Percentiles rank a stretch among this genome's conserved stretches.
phyloP scores from a whole-genome alignment of 768 basidiomycete genomes.

The Collybia sp. region DNA sequence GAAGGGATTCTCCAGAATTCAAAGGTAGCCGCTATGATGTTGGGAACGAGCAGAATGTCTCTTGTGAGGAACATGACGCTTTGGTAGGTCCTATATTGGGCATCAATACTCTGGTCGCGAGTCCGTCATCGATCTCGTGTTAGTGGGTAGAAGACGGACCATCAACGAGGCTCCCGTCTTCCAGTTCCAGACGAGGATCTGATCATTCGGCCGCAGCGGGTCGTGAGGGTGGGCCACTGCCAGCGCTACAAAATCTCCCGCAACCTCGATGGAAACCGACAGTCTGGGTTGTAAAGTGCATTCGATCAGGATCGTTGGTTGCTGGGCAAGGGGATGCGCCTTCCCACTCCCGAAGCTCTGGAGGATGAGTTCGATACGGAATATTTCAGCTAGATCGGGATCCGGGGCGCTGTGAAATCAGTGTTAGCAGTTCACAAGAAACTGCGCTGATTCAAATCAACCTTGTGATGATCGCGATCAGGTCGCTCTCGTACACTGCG shows the following conservation, averaged over 20 bases:
- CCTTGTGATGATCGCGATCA: constrained; percentile 11
- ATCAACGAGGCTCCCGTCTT: too few relatives aligned
- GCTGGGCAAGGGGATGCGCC: too few relatives aligned
- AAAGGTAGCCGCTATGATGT: constrained; percentile 18
- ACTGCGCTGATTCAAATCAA: constrained; percentile 1
- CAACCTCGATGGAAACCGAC: constrained; percentile 10
- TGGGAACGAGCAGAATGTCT: constrained; percentile 27
- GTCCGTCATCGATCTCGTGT: too few relatives aligned
- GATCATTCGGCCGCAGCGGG: constrained; percentile 5
- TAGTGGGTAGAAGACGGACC: too few relatives aligned
- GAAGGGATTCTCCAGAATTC: constrained; percentile 31
- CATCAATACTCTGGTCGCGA: constrained; percentile 8
- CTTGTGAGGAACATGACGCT: constrained; percentile 29
- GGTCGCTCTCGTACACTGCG: constrained; percentile 12
- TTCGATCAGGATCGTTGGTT: not conserved
- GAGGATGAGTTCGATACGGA: too few relatives aligned
- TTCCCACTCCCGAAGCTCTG: not conserved
- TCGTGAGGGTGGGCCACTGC: constrained; percentile 24
- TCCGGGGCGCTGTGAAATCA: too few relatives aligned
- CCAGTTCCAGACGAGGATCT: constrained; percentile 17
- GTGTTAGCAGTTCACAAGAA: too few relatives aligned
- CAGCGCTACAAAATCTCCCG: constrained; percentile 24
- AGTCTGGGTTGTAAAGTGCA: not conserved
- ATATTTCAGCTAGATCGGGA: too few relatives aligned
- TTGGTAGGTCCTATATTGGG: constrained; percentile 16